Conservation (phyloP, 2,329 filamentous ascomycete species). For the Calonectria crousiana region DNA sequence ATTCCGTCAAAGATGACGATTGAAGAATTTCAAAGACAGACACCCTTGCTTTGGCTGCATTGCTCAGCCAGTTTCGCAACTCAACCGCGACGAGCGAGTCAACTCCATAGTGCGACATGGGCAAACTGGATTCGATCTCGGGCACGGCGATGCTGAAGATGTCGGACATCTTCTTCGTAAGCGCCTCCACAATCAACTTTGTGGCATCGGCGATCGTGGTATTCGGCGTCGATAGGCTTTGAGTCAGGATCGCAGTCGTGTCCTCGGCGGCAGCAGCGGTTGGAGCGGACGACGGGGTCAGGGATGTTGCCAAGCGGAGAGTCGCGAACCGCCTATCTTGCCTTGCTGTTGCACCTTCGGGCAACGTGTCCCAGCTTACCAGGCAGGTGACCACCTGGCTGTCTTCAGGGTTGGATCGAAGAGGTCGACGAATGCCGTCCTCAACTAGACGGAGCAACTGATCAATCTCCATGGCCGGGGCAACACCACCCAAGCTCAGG, state of each 20-base stretch:
- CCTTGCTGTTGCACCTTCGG: neutral
- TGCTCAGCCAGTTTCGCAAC: neutral
- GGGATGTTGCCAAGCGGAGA: neutral
- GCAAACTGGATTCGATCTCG: neutral
- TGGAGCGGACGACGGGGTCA: neutral
- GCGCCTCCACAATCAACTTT: neutral
- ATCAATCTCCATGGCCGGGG: neutral
- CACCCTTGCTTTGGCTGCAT: neutral
- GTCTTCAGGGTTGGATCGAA: neutral
- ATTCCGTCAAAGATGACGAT: neutral
- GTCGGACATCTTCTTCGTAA: conserved; percentile 1
- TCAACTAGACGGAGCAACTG: neutral
- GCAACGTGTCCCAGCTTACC: neutral
- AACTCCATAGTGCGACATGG: neutral
- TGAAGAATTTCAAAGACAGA: conserved; percentile 1
- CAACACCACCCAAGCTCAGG: neutral
- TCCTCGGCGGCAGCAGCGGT: neutral
- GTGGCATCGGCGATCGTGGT: neutral
- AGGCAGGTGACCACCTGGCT: neutral
- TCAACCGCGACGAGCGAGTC: neutral
- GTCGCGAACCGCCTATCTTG: neutral
- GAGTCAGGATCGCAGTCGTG: neutral
- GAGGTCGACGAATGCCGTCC: neutral
- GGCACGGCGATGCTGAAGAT: neutral
- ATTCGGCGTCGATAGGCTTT: neutral